Conservation (phyloP, 768 basidiomycete species). For the Tricholoma sp. region DNA sequence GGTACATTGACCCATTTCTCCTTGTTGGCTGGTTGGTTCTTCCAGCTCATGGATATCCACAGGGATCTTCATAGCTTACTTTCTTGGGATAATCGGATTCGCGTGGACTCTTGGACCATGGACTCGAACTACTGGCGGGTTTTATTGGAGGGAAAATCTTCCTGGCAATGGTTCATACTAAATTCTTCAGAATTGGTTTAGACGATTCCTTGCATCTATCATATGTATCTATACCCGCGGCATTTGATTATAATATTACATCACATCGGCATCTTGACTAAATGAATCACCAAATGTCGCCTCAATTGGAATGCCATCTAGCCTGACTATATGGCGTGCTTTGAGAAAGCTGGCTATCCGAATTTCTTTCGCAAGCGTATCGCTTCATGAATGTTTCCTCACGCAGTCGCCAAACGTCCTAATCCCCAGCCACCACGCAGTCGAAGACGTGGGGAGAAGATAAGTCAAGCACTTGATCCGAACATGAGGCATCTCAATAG, state of each 20-base stretch:
- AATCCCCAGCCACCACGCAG: not conserved
- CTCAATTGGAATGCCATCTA: too few relatives aligned
- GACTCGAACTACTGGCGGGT: conserved; percentile 34
- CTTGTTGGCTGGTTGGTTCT: conserved; percentile 7
- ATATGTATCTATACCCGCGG: not conserved
- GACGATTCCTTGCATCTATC: too few relatives aligned
- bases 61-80: conserved; percentile 56
- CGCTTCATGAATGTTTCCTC: not conserved
- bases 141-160: conserved; percentile 36
- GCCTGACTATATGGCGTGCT: too few relatives aligned
- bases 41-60: conserved; percentile 8
- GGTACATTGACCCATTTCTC: conserved; percentile 34
- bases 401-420: not conserved
- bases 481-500: not conserved
- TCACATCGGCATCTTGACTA: not conserved
- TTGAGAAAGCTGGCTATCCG: not conserved
- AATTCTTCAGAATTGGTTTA: not conserved
- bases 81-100: conserved; percentile 57
- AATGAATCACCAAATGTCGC: not conserved
- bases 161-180: conserved; percentile 2
- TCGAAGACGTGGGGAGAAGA: not conserved
- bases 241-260: not conserved
- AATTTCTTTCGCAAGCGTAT: too few relatives aligned
- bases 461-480: not conserved
- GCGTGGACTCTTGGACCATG: conserved; percentile 45